Evolutionary conservation across 768 basidiomycete species (phyloP).

Genomic region (Lactifluus pinguis): DNA sequence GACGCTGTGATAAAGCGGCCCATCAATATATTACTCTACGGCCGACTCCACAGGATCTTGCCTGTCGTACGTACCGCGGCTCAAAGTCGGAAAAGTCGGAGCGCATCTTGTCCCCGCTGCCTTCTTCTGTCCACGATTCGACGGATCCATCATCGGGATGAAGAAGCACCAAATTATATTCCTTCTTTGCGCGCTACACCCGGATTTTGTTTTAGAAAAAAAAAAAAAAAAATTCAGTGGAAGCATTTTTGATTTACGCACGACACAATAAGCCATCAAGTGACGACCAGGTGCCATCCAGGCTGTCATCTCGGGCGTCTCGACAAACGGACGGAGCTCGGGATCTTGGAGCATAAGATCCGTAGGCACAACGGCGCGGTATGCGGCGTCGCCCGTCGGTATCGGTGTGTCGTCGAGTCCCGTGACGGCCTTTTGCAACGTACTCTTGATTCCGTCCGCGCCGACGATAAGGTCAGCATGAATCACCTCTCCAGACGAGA

Average conservation of each 20-base stretch:
- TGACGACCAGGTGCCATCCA: conserved; percentile 52
- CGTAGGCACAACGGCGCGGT: conserved; percentile 44
- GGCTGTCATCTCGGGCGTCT: conserved; percentile 41
- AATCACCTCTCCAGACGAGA: conserved; percentile 30
- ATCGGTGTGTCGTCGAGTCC: conserved; percentile 33
- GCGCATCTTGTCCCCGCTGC: conserved; percentile 36
- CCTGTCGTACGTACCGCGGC: conserved; percentile 26
- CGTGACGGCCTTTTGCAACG: conserved; percentile 41
- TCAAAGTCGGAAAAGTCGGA: conserved; percentile 34
- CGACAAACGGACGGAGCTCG: conserved; percentile 41
- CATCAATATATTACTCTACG: no score
- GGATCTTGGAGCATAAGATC: conserved; percentile 40
- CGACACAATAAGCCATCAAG: conserved; percentile 38
- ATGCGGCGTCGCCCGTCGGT: conserved; percentile 57
- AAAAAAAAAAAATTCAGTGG: no score
- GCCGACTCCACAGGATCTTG: no score
- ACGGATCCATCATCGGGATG: conserved; percentile 34
- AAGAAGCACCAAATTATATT: conserved; percentile 31
- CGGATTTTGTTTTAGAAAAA: no score
- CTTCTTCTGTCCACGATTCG: conserved; percentile 36
- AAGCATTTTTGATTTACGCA: conserved; percentile 22
- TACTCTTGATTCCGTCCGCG: conserved; percentile 40
- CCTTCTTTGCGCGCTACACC: conserved; percentile 26
- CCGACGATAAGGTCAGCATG: conserved; percentile 31
- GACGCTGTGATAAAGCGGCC: conserved; percentile 20